Conservation (phyloP, 768 basidiomycete genomes). For the Mycena metata region DNA sequence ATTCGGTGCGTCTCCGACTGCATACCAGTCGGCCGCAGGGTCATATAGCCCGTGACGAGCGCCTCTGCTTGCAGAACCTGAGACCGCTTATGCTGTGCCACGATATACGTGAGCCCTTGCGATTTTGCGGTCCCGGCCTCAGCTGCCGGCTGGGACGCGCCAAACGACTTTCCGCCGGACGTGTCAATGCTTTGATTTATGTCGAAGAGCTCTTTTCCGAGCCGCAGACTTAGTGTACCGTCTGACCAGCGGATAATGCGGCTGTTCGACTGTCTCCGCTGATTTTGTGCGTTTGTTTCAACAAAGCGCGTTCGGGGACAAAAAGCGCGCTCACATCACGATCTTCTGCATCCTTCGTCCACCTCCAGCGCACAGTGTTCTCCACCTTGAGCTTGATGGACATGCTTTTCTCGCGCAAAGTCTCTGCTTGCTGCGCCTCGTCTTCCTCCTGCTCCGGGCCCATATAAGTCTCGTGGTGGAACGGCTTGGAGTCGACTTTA, state of each 20-base stretch:
- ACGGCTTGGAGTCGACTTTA: conserved; percentile 89
- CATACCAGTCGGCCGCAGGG: conserved; percentile 89
- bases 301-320: conserved; percentile 1
- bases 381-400: conserved; percentile 90
- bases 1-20: conserved; percentile 91
- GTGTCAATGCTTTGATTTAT: conserved; percentile 84
- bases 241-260: conserved; percentile 97
- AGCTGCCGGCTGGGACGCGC: conserved; percentile 47
- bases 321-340: conserved; percentile 73
- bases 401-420: conserved; percentile 83
- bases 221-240: conserved; percentile 87
- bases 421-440: conserved; percentile 68
- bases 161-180: conserved; percentile 75
- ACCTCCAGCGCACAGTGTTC: conserved; percentile 96
- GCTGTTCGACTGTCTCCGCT: conserved; percentile 91
- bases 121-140: conserved; percentile 51
- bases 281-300: conserved; percentile 15
- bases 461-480: conserved; percentile 87
- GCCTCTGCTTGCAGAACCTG: conserved; percentile 91
- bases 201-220: conserved; percentile 96
- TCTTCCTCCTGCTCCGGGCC: conserved; percentile 87
- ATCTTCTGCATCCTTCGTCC: conserved; percentile 83
- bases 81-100: conserved; percentile 89
- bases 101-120: conserved; percentile 89
- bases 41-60: conserved; percentile 85